Evolutionary conservation across 1,139 yeast genomes (phyloP).

Genomic region (Meyerozyma athensensis): DNA sequence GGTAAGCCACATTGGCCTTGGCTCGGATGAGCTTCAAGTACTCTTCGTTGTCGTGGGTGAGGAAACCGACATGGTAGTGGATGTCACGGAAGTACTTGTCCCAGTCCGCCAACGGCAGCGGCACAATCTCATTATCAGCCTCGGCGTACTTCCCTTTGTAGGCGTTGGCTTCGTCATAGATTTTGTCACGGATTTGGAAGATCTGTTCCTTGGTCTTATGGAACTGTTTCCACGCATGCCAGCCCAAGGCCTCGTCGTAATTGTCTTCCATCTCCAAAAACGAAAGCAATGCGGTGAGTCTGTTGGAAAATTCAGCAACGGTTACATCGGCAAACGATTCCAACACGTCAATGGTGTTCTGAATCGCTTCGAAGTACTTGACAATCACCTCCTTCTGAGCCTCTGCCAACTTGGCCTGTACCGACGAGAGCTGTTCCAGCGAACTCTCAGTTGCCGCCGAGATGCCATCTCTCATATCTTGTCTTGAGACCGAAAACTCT

Average conservation of each 20-base stretch:
- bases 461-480: constrained; percentile 53
- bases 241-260: constrained; percentile 33
- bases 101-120: constrained; percentile 46
- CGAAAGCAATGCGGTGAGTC: constrained; percentile 29
- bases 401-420: constrained; percentile 33
- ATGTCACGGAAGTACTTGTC: constrained; percentile 50
- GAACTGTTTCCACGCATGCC: constrained; percentile 69
- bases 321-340: constrained; percentile 71
- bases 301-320: constrained; percentile 47
- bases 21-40: constrained; percentile 71
- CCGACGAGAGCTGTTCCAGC: constrained; percentile 24
- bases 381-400: constrained; percentile 26
- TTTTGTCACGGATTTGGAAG: constrained; percentile 50
- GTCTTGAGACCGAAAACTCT: constrained; percentile 40
- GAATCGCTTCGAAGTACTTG: constrained; percentile 43
- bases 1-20: constrained; percentile 76
- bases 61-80: constrained; percentile 53
- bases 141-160: constrained; percentile 18
- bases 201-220: constrained; percentile 54
- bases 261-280: constrained; percentile 22
- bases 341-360: constrained; percentile 56
- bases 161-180: constrained; percentile 44
- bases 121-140: constrained; percentile 9
- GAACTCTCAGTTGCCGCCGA: constrained; percentile 33
- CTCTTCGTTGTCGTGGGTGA: constrained; percentile 67